A percentile compares a stretch with the other conserved stretches of the same genome.
phyloP scores from a whole-genome alignment of 2,329 filamentous ascomycete species.

The Dichotomopilus funicola region DNA sequence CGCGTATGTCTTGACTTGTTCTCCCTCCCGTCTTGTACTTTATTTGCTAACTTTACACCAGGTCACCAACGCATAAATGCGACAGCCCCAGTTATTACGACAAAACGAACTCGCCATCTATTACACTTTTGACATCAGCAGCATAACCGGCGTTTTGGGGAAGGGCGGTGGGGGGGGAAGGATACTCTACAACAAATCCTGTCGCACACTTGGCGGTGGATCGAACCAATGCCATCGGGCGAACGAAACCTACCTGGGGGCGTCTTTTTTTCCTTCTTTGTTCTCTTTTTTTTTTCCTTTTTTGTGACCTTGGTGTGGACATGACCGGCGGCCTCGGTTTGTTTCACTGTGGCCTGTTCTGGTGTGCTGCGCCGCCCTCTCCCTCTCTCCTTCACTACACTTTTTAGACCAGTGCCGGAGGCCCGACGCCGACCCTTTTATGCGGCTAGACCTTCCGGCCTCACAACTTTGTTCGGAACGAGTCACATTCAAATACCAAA shows the following conservation, averaged over 20 bases:
- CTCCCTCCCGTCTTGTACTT: no score
- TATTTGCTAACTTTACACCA: conserved; percentile 25
- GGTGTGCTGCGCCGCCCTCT: conserved; percentile 1
- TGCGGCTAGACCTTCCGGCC: not conserved
- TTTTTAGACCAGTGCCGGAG: conserved; percentile 13
- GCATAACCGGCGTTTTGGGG: conserved; percentile 34
- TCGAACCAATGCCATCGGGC: conserved; percentile 3
- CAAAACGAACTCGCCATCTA: conserved; percentile 31
- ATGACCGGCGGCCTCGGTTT: not conserved
- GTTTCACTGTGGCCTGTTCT: not conserved
- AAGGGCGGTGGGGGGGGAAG: conserved; percentile 17
- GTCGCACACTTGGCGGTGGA: conserved; percentile 14
- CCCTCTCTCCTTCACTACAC: conserved; percentile 5
- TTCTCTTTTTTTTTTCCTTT: conserved; percentile 2
- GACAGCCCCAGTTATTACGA: conserved; percentile 33
- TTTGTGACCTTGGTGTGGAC: conserved; percentile 1
- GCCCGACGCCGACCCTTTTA: not conserved
- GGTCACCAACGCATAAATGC: conserved; percentile 54
- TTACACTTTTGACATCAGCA: conserved; percentile 33
- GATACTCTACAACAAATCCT: conserved; percentile 18
- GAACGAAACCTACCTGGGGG: conserved; percentile 7
- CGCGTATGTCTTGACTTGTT: conserved; percentile 55
- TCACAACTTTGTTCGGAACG: conserved; percentile 4
- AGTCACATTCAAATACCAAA: conserved; percentile 1
- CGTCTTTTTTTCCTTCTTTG: conserved; percentile 7